Base-by-base conservation (phyloP, 192 early-diverging fungal genomes). In the Rhizophagus clarus region DNA sequence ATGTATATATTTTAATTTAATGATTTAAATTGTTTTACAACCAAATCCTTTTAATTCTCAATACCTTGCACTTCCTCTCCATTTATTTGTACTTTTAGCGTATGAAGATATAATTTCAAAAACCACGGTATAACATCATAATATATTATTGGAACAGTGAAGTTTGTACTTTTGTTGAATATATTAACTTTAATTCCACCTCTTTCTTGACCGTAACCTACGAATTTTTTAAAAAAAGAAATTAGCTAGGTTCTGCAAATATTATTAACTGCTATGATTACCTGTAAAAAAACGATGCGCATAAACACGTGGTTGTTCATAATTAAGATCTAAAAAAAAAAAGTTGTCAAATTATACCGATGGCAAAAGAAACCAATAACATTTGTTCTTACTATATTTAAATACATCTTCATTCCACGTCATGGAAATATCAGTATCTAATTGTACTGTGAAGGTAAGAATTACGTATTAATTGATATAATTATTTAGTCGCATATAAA, bases 111-210 rank as follows among this genome's bases (percentile, higher is more conserved):
- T 12, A 96, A 77, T 66, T 95, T 95, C 20, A 99, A 86, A 80
- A 91, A 96, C 98, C 98, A 99, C 1, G 98, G 98, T 14, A 97
- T 83, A 7, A 90, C 85, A 77, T 98, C 95, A 51, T 94, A 83
- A 81, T 93, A 95, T 31, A 86, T 84, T 11, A 95, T 84, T 10
- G 83, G 79, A 2, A 89, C 61, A 61, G 75, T 42, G 14, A 84
- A 79, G 12, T 81, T 76, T 3, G 82, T 80, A 66, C 90, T 82
- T 71, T 86, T 85, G 79, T 98, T 99, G n/a, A 82, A 83, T 4
- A 99, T 82, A 28, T 91, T 88, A 4, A 94, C 84, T 56, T 88
- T 89, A 6, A 99, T 81, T 14, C 95, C 95, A 32, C 96, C 96
- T 31, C 92, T 88, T 79, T 96, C 96, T 70, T 94, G 92, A 14